Conservation (phyloP, 768 basidiomycete species). For the Amanita rimosa region DNA sequence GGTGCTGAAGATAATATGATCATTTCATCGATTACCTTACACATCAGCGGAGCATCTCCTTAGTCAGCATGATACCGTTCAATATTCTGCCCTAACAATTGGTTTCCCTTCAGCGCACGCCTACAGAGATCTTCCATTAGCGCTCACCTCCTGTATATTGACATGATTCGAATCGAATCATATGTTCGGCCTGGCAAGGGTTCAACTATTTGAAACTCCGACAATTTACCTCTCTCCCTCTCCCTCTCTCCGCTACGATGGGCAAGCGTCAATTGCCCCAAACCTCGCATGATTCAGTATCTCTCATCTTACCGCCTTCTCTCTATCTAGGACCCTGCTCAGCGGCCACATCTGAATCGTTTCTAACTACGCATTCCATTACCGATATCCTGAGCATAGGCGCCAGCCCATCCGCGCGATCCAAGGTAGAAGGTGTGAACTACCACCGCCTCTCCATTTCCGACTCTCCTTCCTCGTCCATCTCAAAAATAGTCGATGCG, state of each 20-base stretch:
- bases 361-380: slow-evolving; percentile 22
- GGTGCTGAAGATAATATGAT: too few species aligned
- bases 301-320: slow-evolving; percentile 15
- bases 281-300: slow-evolving; percentile 8
- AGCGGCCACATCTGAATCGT: slow-evolving; percentile 22
- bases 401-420: slow-evolving; percentile 14
- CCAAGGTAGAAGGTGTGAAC: slow-evolving; percentile 16
- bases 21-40: too few species aligned
- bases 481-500: slow-evolving; percentile 15
- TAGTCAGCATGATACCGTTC: too few species aligned
- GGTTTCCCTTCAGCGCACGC: too few species aligned
- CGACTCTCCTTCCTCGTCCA: slow-evolving; percentile 20
- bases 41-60: too few species aligned
- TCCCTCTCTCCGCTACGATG: neutral
- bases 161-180: too few species aligned
- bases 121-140: too few species aligned
- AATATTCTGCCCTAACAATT: too few species aligned
- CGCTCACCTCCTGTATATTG: too few species aligned
- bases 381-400: slow-evolving; percentile 32
- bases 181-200: too few species aligned
- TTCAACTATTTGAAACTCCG: too few species aligned
- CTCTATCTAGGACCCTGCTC: slow-evolving; percentile 32
- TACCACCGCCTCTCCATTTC: slow-evolving; percentile 28
- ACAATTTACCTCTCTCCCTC: too few species aligned
- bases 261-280: neutral